phyloP scores from a whole-genome alignment of 441 rosid genomes.

The Populus trichocarpa region DNA sequence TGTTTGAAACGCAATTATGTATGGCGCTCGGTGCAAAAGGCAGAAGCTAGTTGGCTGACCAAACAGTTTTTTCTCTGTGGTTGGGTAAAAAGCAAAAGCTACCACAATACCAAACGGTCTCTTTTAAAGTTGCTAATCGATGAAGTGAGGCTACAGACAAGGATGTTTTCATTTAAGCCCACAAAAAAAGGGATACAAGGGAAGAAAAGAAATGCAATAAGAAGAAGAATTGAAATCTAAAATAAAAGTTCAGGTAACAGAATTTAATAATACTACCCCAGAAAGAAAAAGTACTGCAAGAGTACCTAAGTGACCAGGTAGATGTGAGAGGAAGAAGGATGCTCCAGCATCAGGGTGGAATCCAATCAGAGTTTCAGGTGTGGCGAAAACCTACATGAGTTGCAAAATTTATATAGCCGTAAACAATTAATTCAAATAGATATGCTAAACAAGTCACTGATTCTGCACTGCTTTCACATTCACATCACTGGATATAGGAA shows the following conservation, averaged over 20 bases:
- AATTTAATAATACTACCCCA: neutral
- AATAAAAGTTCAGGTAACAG: neutral
- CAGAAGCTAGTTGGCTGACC: no score
- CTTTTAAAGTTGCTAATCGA: no score
- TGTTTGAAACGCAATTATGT: no score
- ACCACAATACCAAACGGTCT: no score
- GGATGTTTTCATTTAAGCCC: neutral
- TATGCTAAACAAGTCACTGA: conserved; percentile 7
- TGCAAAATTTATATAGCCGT: neutral
- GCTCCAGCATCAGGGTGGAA: conserved; percentile 99
- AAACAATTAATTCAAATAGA: neutral
- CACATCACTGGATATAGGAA: conserved; percentile 4
- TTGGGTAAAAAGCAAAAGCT: no score
- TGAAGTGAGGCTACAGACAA: neutral
- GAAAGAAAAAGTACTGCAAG: conserved; percentile 15
- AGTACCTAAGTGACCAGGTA: conserved; percentile 86
- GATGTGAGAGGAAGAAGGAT: conserved; percentile 79
- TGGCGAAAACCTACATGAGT: conserved; percentile 75
- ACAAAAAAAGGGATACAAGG: neutral
- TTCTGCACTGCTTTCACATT: conserved; percentile 1
- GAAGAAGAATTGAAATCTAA: neutral
- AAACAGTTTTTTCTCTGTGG: no score
- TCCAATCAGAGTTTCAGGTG: conserved; percentile 91
- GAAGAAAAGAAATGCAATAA: neutral
- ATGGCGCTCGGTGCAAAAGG: no score